These are phyloP conservation scores for Decorospora gaudefroyi DNA, from an alignment of 2,329 filamentous ascomycete genomes.

Conservation along the genomic window DNA sequence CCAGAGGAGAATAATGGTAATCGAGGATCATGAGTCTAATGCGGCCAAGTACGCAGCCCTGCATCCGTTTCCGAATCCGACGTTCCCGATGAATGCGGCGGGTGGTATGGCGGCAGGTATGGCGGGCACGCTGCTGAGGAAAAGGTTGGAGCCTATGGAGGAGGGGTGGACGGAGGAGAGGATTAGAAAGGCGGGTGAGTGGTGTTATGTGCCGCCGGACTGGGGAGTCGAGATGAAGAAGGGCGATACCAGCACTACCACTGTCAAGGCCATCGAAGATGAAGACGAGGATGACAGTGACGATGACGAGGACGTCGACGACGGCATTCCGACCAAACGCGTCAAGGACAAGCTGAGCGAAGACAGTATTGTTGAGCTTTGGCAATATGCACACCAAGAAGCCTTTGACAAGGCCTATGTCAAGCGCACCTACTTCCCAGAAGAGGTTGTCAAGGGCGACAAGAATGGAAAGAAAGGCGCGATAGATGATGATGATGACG, in stretches of 20 bases:
- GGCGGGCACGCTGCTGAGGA: constrained; percentile 31
- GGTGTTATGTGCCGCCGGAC: constrained; percentile 37
- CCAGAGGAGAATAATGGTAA: constrained; percentile 12
- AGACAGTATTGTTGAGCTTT: constrained; percentile 27
- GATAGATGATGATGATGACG: constrained; percentile 21
- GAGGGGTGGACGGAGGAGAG: constrained; percentile 40
- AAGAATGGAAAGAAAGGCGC: constrained; percentile 24
- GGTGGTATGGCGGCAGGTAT: constrained; percentile 25
- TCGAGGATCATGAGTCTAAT: constrained; percentile 9
- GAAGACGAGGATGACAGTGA: constrained; percentile 21
- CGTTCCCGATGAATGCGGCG: constrained; percentile 24
- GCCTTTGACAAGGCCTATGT: constrained; percentile 26
- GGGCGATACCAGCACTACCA: background rate
- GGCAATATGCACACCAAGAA: constrained; percentile 28
- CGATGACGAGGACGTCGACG: constrained; percentile 10
- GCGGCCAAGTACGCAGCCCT: constrained; percentile 22
- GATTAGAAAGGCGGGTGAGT: constrained; percentile 35
- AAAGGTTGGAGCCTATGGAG: constrained; percentile 33
- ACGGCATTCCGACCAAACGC: constrained; percentile 20
- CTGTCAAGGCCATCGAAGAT: constrained; percentile 9
- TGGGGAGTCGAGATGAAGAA: constrained; percentile 35
- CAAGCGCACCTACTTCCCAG: constrained; percentile 12
- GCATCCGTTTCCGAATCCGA: constrained; percentile 33
- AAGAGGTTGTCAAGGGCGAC: too few species aligned
- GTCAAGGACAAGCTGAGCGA: constrained; percentile 25